phyloP scores from a whole-genome alignment of 2,329 filamentous ascomycete species.

The Trichophyton schoenleinii region DNA sequence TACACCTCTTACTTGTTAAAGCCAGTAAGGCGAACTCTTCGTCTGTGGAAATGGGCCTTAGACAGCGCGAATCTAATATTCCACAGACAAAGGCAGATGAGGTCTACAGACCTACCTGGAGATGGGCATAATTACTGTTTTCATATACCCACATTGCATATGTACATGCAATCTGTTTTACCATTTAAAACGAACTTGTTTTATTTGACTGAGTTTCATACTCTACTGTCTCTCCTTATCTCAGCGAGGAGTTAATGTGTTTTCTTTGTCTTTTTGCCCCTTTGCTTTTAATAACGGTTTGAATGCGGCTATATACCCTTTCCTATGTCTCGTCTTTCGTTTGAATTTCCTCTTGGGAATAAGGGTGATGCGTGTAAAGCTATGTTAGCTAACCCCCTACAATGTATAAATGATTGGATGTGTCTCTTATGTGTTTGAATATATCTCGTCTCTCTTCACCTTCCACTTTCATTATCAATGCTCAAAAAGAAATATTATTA shows the following conservation, averaged over 20 bases:
- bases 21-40: slow-evolving; percentile 7
- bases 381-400: not conserved
- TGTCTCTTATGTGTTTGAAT: not conserved
- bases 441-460: not conserved
- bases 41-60: not conserved
- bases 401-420: not conserved
- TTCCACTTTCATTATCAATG: not conserved
- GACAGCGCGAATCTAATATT: not conserved
- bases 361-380: not conserved
- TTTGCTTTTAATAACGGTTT: not conserved
- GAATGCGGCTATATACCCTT: not conserved
- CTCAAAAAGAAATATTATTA: too few relatives aligned
- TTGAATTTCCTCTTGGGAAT: not conserved
- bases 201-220: not conserved
- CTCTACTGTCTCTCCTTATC: not conserved
- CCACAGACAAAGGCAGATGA: slow-evolving; percentile 1
- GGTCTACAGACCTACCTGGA: slow-evolving; percentile 22
- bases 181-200: not conserved
- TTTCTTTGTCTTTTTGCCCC: too few relatives aligned
- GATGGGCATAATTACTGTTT: slow-evolving; percentile 24
- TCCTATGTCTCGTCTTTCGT: not conserved
- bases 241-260: not conserved
- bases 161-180: not conserved
- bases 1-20: slow-evolving; percentile 39
- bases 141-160: not conserved